Base-by-base conservation (phyloP, 768 basidiomycete genomes). In the Mycena leptocephala region DNA sequence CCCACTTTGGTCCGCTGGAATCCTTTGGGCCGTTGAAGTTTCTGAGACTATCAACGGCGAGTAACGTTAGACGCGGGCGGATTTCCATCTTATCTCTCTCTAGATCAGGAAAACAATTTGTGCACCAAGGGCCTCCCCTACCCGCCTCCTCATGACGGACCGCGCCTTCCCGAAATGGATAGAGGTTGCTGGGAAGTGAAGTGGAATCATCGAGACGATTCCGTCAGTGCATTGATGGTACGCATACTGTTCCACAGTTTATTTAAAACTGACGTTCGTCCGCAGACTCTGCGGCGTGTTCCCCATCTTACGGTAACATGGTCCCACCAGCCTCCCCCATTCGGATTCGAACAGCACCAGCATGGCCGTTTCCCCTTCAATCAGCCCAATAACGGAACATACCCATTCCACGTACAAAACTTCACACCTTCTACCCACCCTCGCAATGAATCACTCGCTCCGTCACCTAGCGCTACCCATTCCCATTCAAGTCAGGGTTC, bases 241-340 rank as follows among this genome's bases (percentile, higher is more conserved):
- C 70, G 86, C 82, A 22, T 30, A 53, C 26, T 24, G 37, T 35
- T 30, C 33, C 39, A 62, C 67, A 37, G 28, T 46, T 41, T 35
- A 14, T 76, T 32, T 39, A 69, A 5, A 78, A 66, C 61, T 37
- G 33, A 66, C 39, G n/a, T 65, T 24, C 28, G 61, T 64, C 32
- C n/a, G 10, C 76, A 96, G 95, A 91, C 94, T 5, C 87, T 96
- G 77, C 91, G 93, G 72, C 87, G 89, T 72, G 87, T 95, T 22
- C 92, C 95, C 53, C 93, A 95, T 82, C 82, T 96, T 14, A 92
- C 90, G 2, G 93, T 95, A 9, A 94, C 94, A 28, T 96, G 95
- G 95, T 94, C 95, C 22, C 95, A 96, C 82, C 93, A 93, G 72
- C 90, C 88, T 64, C 65, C 74, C 30, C 76, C 79, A 22, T 76